These are phyloP conservation scores for Lagenidium sp. DNA, from an alignment of 352 stramenopile genomes.

Conservation along the genomic window DNA sequence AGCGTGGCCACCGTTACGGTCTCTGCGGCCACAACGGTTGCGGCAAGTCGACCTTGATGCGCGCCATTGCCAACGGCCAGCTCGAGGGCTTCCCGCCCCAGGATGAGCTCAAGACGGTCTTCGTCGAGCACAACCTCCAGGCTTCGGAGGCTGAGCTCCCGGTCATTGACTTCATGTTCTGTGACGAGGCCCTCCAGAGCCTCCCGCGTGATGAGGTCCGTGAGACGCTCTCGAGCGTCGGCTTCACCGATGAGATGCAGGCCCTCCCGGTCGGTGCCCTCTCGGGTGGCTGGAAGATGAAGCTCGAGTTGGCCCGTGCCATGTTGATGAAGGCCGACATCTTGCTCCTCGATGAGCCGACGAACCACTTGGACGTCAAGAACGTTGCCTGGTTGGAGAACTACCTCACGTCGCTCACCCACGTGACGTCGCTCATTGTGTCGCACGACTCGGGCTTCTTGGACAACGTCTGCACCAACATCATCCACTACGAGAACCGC, in stretches of 20 bases:
- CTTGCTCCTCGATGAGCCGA: constrained; percentile 94
- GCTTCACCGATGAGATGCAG: constrained; percentile 94
- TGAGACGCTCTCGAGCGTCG: constrained; percentile 88
- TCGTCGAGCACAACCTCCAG: constrained; percentile 97
- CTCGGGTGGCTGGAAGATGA: constrained; percentile 95
- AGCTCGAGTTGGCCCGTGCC: constrained; percentile 90
- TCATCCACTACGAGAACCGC: constrained; percentile 95
- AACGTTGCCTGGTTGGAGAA: constrained; percentile 91
- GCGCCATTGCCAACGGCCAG: constrained; percentile 93
- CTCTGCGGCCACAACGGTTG: constrained; percentile 90
- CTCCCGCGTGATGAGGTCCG: constrained; percentile 83
- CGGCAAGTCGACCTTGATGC: constrained; percentile 96
- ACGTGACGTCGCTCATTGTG: constrained; percentile 92
- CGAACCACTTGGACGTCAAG: constrained; percentile 92
- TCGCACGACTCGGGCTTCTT: constrained; percentile 97
- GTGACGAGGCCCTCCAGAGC: constrained; percentile 87
- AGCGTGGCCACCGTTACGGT: constrained; percentile 91
- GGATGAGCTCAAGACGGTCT: constrained; percentile 93
- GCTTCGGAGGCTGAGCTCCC: constrained; percentile 78
- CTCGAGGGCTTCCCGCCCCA: constrained; percentile 95
- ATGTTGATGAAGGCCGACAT: constrained; percentile 95
- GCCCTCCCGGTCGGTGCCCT: constrained; percentile 86
- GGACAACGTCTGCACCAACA: constrained; percentile 97
- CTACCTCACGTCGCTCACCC: constrained; percentile 81
- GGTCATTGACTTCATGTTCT: constrained; percentile 79